These are phyloP conservation scores for Lentinula novae-zelandiae DNA, from an alignment of 1,284 basidiomycete species.

Conservation along the genomic window DNA sequence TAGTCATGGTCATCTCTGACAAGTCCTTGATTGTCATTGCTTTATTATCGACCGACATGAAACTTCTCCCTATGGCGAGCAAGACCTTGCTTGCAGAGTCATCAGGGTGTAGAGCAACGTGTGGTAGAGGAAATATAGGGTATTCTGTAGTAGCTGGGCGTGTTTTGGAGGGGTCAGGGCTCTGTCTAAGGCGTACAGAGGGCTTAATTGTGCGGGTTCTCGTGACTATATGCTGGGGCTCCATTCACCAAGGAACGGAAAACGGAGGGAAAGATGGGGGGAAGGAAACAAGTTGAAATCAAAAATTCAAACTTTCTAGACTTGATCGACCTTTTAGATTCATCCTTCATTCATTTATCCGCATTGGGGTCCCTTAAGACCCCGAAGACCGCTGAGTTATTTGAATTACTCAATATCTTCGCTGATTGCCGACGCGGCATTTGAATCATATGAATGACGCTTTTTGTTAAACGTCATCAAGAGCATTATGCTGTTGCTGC, in stretches of 20 bases:
- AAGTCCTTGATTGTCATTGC: conserved; percentile 83
- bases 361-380: not conserved
- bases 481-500: not conserved
- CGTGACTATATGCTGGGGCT: conserved; percentile 8
- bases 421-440: not conserved
- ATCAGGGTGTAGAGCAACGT: conserved; percentile 66
- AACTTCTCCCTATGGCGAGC: conserved; percentile 63
- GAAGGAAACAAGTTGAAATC: conserved; percentile 3
- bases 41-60: conserved; percentile 71
- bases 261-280: conserved; percentile 4
- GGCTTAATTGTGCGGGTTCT: conserved; percentile 14
- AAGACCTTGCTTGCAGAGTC: conserved; percentile 69
- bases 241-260: conserved; percentile 12
- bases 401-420: not conserved
- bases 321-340: conserved; percentile 2
- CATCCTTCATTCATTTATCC: not conserved
- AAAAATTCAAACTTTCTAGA: not conserved
- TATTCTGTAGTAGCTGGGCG: conserved; percentile 10
- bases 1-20: conserved; percentile 60
- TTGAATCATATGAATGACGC: not conserved
- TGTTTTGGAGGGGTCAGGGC: conserved; percentile 15
- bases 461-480: not conserved
- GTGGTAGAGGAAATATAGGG: conserved; percentile 52
- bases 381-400: not conserved
- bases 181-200: conserved; percentile 15